Conservation (phyloP, 805 yeast genomes). For the Spathaspora hagerdaliae region DNA sequence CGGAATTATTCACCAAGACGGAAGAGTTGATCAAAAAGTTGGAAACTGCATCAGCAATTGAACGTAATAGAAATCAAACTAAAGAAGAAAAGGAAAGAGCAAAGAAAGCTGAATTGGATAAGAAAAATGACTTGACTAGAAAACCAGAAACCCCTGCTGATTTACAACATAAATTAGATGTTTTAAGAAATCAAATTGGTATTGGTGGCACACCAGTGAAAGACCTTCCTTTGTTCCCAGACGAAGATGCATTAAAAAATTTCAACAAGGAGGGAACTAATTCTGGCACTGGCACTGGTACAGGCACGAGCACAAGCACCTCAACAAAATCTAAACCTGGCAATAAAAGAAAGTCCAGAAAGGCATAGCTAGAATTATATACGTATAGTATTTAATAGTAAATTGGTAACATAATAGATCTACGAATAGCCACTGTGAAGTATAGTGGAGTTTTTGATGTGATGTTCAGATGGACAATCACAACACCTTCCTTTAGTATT, state of each 20-base stretch:
- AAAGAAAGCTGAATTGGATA: conserved; percentile 12
- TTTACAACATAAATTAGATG: conserved; percentile 29
- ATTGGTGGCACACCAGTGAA: conserved; percentile 2
- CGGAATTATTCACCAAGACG: conserved; percentile 57
- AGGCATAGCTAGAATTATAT: too few relatives aligned
- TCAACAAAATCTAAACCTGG: too few relatives aligned
- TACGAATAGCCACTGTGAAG: too few relatives aligned
- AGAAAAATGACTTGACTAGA: conserved; percentile 21
- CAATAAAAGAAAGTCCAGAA: too few relatives aligned
- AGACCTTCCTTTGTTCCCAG: conserved; percentile 26
- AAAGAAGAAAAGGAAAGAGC: conserved; percentile 17
- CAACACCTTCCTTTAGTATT: too few relatives aligned
- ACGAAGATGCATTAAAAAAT: conserved; percentile 6
- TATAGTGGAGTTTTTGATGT: too few relatives aligned
- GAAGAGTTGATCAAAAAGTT: conserved; percentile 50
- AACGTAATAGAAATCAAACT: conserved; percentile 44
- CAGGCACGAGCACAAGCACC: too few relatives aligned
- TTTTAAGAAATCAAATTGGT: conserved; percentile 16
- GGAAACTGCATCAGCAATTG: conserved; percentile 71
- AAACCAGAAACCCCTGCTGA: conserved; percentile 35
- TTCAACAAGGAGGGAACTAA: too few relatives aligned
- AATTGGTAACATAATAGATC: too few relatives aligned
- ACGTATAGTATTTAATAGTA: too few relatives aligned
- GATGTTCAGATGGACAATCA: too few relatives aligned
- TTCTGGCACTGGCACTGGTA: too few relatives aligned